A percentile compares a stretch with the other conserved stretches of the same genome.
Evolutionary conservation across 176 grass and related monocot species (phyloP).

Genomic region (Musa itinerans): DNA sequence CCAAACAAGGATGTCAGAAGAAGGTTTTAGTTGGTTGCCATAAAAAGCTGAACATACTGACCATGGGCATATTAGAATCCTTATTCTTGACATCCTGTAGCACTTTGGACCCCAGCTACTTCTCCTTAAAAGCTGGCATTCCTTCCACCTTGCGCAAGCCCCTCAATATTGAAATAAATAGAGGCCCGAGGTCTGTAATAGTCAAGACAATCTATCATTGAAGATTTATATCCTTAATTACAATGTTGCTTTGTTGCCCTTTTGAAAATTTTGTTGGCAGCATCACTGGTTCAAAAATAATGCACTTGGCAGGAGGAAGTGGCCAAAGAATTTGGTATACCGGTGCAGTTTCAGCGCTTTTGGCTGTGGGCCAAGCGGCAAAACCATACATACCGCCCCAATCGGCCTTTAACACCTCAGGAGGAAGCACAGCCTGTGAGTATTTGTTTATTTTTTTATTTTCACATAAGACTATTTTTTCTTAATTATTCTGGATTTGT

Average conservation of each 20-base stretch:
- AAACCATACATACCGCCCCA: conserved; percentile 97
- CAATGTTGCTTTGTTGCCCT: not conserved
- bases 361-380: conserved; percentile 98
- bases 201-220: conserved; percentile 14
- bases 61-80: too few relatives aligned
- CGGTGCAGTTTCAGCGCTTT: conserved; percentile 77
- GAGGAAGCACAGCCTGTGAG: conserved; percentile 89
- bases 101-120: too few relatives aligned
- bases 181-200: too few relatives aligned
- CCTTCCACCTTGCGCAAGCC: too few relatives aligned
- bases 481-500: not conserved
- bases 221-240: conserved; percentile 12
- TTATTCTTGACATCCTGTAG: too few relatives aligned
- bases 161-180: too few relatives aligned
- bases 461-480: not conserved
- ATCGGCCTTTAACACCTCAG: conserved; percentile 65
- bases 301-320: conserved; percentile 67
- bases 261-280: not conserved
- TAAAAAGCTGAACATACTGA: too few relatives aligned
- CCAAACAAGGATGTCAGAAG: too few relatives aligned
- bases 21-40: too few relatives aligned
- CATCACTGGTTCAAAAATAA: not conserved
- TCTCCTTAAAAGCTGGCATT: too few relatives aligned
- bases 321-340: conserved; percentile 83
- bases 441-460: not conserved